These are phyloP conservation scores for Hericium rajendrae DNA, from an alignment of 768 basidiomycete genomes.

Conservation along the genomic window DNA sequence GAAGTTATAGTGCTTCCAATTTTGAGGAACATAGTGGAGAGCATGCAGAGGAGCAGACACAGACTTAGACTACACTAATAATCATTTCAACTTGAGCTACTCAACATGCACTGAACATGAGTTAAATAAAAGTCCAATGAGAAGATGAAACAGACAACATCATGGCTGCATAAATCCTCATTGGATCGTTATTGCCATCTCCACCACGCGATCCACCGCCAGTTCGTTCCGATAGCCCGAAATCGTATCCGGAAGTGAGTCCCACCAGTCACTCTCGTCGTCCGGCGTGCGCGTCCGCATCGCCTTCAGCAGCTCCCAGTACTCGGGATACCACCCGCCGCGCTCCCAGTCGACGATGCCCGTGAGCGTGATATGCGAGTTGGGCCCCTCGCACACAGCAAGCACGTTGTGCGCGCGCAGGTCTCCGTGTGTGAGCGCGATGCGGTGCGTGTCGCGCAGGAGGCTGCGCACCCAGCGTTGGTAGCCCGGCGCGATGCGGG, in stretches of 20 bases:
- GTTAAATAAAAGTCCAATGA: too few species aligned
- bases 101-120: too few species aligned
- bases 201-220: not conserved
- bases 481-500: not conserved
- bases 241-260: not conserved
- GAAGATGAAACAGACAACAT: too few species aligned
- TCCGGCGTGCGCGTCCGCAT: constrained; percentile 10
- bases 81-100: too few species aligned
- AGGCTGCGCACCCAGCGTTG: not conserved
- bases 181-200: not conserved
- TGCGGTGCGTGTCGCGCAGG: constrained; percentile 2
- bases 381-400: constrained; percentile 15
- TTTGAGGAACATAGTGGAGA: too few species aligned
- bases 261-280: not conserved
- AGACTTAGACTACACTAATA: too few species aligned
- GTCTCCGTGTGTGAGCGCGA: constrained; percentile 32
- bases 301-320: constrained; percentile 25
- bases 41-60: too few species aligned
- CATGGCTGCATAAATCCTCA: too few species aligned
- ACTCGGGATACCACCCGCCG: constrained; percentile 27
- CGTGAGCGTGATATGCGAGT: constrained; percentile 15
- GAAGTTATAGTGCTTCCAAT: too few species aligned
- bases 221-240: not conserved
- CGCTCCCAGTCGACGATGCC: constrained; percentile 29
- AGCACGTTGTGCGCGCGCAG: constrained; percentile 35